These are phyloP conservation scores for Cadophora sp. DNA, from an alignment of 2,329 filamentous ascomycete genomes.

Conservation along the genomic window DNA sequence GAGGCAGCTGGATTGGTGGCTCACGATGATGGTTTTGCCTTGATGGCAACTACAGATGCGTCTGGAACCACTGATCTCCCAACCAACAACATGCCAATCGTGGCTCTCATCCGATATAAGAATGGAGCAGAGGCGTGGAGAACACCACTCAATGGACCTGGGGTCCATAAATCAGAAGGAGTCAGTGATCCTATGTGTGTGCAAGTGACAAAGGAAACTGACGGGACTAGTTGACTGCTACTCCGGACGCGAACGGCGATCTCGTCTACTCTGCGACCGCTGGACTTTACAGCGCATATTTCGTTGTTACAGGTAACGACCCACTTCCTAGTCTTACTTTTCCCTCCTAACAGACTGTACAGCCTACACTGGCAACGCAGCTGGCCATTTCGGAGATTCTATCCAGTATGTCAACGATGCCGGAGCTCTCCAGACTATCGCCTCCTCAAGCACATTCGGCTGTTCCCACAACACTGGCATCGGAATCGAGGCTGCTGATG, in stretches of 20 bases:
- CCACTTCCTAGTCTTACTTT: not conserved
- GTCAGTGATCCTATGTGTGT: conserved; percentile 20
- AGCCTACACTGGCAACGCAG: conserved; percentile 57
- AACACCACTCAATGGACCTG: conserved; percentile 64
- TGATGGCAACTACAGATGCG: conserved; percentile 60
- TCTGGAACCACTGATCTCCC: conserved; percentile 57
- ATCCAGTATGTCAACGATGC: conserved; percentile 56
- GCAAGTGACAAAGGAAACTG: not conserved
- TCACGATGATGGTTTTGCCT: conserved; percentile 67
- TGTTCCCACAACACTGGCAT: conserved; percentile 72
- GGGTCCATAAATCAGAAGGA: conserved; percentile 50
- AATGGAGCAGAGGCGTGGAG: conserved; percentile 62
- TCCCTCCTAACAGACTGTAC: conserved; percentile 8
- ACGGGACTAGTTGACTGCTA: conserved; percentile 52
- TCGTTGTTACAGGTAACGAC: conserved; percentile 58
- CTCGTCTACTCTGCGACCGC: conserved; percentile 63
- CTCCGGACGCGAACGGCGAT: conserved; percentile 67
- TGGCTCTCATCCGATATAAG: conserved; percentile 65
- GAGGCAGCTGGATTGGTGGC: conserved; percentile 67
- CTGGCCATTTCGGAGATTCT: conserved; percentile 65
- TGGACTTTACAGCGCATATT: conserved; percentile 65
- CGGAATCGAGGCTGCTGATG: conserved; percentile 65
- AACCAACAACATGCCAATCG: conserved; percentile 55
- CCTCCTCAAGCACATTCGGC: conserved; percentile 61
- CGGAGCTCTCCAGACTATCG: conserved; percentile 57